A percentile compares a stretch with the other conserved stretches of the same genome.
Evolutionary conservation across 2,329 filamentous ascomycete species (phyloP).

Genomic region (Claviceps sp.): DNA sequence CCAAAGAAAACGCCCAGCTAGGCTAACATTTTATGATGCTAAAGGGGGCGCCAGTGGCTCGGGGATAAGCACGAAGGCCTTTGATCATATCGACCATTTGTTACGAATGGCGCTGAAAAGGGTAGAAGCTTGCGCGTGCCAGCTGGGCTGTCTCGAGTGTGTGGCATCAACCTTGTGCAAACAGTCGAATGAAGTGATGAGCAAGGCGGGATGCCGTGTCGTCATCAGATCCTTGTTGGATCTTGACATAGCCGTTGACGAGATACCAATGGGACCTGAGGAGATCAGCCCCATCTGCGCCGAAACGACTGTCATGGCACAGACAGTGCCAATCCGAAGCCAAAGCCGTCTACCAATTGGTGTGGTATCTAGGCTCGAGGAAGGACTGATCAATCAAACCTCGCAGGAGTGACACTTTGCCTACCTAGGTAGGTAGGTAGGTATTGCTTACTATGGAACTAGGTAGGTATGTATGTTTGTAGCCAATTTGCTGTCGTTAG

Average conservation of each 20-base stretch:
- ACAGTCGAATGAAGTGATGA: constrained; percentile 83
- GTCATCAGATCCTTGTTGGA: constrained; percentile 66
- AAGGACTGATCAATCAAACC: constrained; percentile 5
- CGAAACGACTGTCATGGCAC: constrained; percentile 69
- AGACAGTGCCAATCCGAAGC: constrained; percentile 39
- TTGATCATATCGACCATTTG: constrained; percentile 77
- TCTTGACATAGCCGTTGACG: constrained; percentile 66
- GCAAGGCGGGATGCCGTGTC: constrained; percentile 74
- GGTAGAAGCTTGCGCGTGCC: constrained; percentile 63
- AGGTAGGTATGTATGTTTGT: too few species aligned
- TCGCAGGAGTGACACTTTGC: constrained; percentile 9
- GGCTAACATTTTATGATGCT: constrained; percentile 88
- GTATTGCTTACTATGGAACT: too few species aligned
- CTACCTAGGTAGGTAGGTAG: too few species aligned
- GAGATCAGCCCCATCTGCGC: constrained; percentile 54
- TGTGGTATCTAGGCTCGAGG: background rate
- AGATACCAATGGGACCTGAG: constrained; percentile 76
- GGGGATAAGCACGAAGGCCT: constrained; percentile 84
- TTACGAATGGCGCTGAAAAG: constrained; percentile 63
- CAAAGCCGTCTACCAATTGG: background rate
- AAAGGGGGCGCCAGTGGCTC: constrained; percentile 76
- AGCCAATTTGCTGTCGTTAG: too few species aligned
- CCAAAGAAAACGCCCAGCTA: constrained; percentile 66
- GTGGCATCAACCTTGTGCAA: constrained; percentile 76
- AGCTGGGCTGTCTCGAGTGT: constrained; percentile 78